Evolutionary conservation across 306 rosid genomes (phyloP).

Genomic region (Malus orientalis): DNA sequence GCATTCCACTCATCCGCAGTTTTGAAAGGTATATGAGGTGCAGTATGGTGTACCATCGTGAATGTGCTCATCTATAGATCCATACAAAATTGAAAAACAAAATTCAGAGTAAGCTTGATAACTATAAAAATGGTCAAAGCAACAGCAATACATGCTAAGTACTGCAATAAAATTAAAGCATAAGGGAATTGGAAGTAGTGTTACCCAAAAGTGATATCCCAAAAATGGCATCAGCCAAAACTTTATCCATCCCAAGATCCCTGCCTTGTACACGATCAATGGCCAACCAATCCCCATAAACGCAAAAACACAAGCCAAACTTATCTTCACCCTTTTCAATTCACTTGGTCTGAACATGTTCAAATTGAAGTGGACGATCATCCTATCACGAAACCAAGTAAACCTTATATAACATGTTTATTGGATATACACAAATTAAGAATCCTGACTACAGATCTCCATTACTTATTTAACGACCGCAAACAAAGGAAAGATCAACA

Average conservation of each 20-base stretch:
- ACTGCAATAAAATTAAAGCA: not conserved
- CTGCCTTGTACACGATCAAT: slow-evolving; percentile 73
- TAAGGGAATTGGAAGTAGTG: slow-evolving; percentile 15
- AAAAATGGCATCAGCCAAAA: slow-evolving; percentile 99
- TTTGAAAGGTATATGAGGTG: slow-evolving; percentile 95
- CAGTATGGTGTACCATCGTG: slow-evolving; percentile 98
- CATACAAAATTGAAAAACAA: slow-evolving; percentile 3
- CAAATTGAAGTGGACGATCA: slow-evolving; percentile 68
- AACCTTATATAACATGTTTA: slow-evolving; percentile 8
- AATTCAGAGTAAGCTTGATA: not conserved
- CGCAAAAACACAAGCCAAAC: slow-evolving; percentile 89
- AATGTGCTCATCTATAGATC: slow-evolving; percentile 80
- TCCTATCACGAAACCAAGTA: slow-evolving; percentile 40
- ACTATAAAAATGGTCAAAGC: not conserved
- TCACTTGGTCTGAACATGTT: slow-evolving; percentile 80
- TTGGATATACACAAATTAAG: not conserved
- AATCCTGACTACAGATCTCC: not conserved
- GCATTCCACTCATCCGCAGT: slow-evolving; percentile 87
- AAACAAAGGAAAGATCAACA: not conserved
- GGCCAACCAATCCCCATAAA: slow-evolving; percentile 94
- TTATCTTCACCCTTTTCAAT: slow-evolving; percentile 76
- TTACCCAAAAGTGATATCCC: slow-evolving; percentile 99
- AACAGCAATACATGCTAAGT: not conserved
- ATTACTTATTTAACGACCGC: not conserved
- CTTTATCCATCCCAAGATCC: slow-evolving; percentile 91